Evolutionary conservation across 1,284 basidiomycete species (phyloP).

Genomic region (Meripilus lineatus): DNA sequence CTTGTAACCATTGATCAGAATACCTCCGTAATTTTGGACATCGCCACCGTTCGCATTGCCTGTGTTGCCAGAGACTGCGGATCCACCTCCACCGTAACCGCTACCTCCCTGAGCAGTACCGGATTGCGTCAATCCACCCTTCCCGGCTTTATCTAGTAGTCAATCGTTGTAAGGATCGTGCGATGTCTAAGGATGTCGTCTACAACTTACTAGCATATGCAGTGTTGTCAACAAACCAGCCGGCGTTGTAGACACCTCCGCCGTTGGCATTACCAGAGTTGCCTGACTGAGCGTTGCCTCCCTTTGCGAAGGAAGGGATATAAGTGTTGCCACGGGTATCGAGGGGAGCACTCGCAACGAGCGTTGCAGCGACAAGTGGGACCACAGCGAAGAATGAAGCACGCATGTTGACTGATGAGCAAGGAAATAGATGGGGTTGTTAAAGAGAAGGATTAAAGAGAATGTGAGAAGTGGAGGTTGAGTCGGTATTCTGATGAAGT

Average conservation of each 20-base stretch:
- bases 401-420: constrained; percentile 1
- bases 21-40: constrained; percentile 3
- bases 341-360: constrained; percentile 10
- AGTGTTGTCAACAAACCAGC: not conserved
- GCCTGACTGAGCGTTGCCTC: too few species aligned
- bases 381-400: constrained; percentile 6
- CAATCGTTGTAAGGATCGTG: not conserved
- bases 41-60: too few species aligned
- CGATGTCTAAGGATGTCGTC: not conserved
- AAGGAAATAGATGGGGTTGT: too few species aligned
- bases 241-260: too few species aligned
- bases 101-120: constrained; percentile 1
- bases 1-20: not conserved
- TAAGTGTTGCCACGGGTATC: too few species aligned
- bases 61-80: too few species aligned
- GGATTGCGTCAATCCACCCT: constrained; percentile 1
- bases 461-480: too few species aligned
- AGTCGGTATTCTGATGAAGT: too few species aligned
- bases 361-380: not conserved
- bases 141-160: constrained; percentile 1
- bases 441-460: too few species aligned
- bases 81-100: not conserved
- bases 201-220: not conserved
- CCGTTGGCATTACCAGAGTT: too few species aligned
- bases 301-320: not conserved